Percentiles rank a stretch among this genome's conserved stretches.
These are phyloP conservation scores for Suillus americanus DNA, from an alignment of 768 basidiomycete genomes.

Conservation along the genomic window DNA sequence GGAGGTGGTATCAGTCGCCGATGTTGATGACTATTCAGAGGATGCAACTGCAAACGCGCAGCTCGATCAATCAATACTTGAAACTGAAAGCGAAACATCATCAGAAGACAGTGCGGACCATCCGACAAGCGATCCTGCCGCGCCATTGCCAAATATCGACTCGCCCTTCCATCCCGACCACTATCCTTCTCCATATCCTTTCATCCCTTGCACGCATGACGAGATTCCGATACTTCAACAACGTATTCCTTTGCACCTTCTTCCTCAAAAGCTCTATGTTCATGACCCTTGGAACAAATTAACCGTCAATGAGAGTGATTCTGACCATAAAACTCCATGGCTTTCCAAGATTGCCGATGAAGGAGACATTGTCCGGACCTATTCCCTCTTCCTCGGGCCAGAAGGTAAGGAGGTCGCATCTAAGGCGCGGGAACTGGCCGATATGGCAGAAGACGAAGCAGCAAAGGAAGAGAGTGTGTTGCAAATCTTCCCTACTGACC, in stretches of 20 bases:
- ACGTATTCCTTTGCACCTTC: constrained; percentile 31
- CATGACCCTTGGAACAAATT: constrained; percentile 44
- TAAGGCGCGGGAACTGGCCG: constrained; percentile 1
- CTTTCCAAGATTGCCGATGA: constrained; percentile 11
- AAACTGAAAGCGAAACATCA: not conserved
- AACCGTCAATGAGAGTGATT: constrained; percentile 4
- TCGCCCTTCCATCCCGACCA: constrained; percentile 31
- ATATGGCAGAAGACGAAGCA: constrained; percentile 13
- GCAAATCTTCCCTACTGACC: constrained; percentile 20
- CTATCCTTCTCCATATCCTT: constrained; percentile 43
- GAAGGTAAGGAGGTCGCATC: not conserved
- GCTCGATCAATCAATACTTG: not conserved
- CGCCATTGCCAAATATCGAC: not conserved
- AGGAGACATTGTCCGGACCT: constrained; percentile 30
- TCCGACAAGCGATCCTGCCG: not conserved
- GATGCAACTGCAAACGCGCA: too few relatives aligned
- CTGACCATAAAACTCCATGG: constrained; percentile 22
- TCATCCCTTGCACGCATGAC: constrained; percentile 32
- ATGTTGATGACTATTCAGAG: too few relatives aligned
- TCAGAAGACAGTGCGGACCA: not conserved
- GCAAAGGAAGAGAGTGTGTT: constrained; percentile 18
- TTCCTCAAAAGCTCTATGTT: constrained; percentile 42
- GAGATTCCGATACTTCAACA: constrained; percentile 30
- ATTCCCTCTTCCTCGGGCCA: constrained; percentile 22
- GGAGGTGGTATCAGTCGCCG: too few relatives aligned